These are phyloP conservation scores for Debaryomycetaceae sp. DNA, from an alignment of 1,139 yeast genomes.

Conservation along the genomic window DNA sequence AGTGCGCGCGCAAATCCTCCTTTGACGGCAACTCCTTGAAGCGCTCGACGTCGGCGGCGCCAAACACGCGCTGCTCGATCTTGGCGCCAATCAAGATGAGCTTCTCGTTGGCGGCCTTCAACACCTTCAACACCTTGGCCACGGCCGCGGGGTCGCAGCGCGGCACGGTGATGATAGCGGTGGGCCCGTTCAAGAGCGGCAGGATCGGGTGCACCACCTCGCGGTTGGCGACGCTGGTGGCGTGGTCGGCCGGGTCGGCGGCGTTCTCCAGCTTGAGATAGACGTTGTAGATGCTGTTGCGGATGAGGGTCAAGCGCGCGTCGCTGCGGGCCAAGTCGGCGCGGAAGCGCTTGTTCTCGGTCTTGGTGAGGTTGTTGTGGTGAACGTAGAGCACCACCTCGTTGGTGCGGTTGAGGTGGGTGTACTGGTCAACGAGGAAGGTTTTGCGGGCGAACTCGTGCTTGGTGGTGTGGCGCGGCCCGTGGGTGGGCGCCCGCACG, in stretches of 20 bases:
- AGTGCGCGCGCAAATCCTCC: slow-evolving; percentile 70
- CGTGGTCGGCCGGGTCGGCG: slow-evolving; percentile 70
- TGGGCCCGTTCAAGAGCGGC: slow-evolving; percentile 75
- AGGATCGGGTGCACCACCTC: slow-evolving; percentile 57
- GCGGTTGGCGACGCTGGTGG: slow-evolving; percentile 43
- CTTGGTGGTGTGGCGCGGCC: slow-evolving; percentile 48
- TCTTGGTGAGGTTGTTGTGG: slow-evolving; percentile 72
- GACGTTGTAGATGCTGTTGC: slow-evolving; percentile 67
- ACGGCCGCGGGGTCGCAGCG: slow-evolving; percentile 69
- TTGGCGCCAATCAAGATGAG: slow-evolving; percentile 82
- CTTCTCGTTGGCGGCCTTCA: slow-evolving; percentile 66
- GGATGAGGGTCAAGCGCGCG: slow-evolving; percentile 61
- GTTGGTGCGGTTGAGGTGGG: slow-evolving; percentile 61
- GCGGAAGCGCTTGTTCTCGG: slow-evolving; percentile 63
- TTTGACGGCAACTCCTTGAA: slow-evolving; percentile 74
- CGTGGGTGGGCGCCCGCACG: too few species aligned
- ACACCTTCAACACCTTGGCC: slow-evolving; percentile 52
- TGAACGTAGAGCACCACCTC: slow-evolving; percentile 74
- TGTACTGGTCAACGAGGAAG: slow-evolving; percentile 73
- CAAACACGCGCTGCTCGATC: slow-evolving; percentile 57
- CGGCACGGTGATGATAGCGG: slow-evolving; percentile 71
- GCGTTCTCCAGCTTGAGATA: slow-evolving; percentile 69
- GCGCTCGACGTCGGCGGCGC: slow-evolving; percentile 48
- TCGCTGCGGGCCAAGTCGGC: slow-evolving; percentile 59
- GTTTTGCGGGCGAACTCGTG: slow-evolving; percentile 70